phyloP scores from a whole-genome alignment of 345 rosid species.

The Melaleuca quinquenervia region DNA sequence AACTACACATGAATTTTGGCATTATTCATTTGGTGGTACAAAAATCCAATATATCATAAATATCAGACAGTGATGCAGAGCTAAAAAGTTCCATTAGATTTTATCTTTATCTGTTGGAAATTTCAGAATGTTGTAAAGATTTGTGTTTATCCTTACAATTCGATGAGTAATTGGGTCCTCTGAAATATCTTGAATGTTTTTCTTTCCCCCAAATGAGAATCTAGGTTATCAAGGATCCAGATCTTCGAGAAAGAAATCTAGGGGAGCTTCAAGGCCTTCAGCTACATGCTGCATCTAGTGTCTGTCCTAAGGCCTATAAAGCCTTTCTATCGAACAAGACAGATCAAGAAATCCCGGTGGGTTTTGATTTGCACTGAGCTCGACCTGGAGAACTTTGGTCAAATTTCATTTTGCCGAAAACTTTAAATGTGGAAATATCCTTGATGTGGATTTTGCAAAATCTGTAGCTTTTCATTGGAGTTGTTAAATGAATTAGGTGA shows the following conservation, averaged over 20 bases:
- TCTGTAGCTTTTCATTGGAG: not conserved
- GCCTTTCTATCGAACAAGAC: slow-evolving; percentile 46
- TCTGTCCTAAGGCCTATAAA: slow-evolving; percentile 40
- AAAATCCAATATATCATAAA: not conserved
- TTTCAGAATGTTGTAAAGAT: not conserved
- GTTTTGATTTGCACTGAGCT: not conserved
- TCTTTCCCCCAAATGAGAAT: not conserved
- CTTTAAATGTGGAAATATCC: not conserved
- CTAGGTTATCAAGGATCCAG: slow-evolving; percentile 61
- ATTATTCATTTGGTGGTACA: not conserved
- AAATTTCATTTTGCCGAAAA: not conserved
- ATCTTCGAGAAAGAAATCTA: slow-evolving; percentile 60
- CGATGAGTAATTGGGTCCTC: not conserved
- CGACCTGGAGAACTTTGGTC: not conserved
- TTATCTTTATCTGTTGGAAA: too few species aligned
- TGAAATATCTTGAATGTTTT: not conserved
- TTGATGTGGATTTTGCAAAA: not conserved
- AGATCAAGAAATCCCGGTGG: slow-evolving; percentile 68
- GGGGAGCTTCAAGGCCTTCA: slow-evolving; percentile 83
- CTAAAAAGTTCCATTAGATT: not conserved
- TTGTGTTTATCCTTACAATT: not conserved
- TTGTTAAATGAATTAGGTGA: not conserved
- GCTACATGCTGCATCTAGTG: slow-evolving; percentile 38
- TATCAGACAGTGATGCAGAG: not conserved
- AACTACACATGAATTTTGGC: not conserved